Conservation (phyloP, 2,329 filamentous ascomycete genomes). For the Arthrinium puccinioides region DNA sequence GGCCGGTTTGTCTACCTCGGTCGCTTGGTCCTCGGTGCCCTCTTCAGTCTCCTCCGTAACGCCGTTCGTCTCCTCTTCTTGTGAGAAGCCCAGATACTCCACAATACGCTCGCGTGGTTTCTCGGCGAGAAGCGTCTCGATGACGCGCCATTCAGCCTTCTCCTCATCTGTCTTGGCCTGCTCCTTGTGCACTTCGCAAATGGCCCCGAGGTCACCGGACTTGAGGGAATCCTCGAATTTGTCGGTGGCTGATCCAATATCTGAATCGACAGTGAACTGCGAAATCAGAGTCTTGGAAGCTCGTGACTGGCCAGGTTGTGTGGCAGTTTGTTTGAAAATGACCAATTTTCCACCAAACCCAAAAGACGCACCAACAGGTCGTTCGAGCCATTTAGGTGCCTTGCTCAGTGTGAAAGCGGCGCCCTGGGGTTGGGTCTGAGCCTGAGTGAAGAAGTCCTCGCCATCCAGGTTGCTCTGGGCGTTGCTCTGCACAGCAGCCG, state of each 20-base stretch:
- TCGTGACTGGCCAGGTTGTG: constrained; percentile 54
- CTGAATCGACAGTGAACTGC: constrained; percentile 81
- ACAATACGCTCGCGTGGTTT: constrained; percentile 82
- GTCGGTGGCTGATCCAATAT: constrained; percentile 75
- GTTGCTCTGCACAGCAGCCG: constrained; percentile 59
- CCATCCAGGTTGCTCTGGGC: constrained; percentile 70
- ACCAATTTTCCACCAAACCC: constrained; percentile 93
- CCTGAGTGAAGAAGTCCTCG: constrained; percentile 94
- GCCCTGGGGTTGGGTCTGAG: constrained; percentile 83
- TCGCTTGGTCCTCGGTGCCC: constrained; percentile 24
- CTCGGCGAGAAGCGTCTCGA: constrained; percentile 77
- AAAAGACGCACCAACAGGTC: constrained; percentile 80
- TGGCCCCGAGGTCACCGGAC: constrained; percentile 65
- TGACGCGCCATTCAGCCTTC: constrained; percentile 92
- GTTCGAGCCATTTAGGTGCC: constrained; percentile 84
- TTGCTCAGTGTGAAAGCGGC: constrained; percentile 81
- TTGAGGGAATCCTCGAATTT: constrained; percentile 80
- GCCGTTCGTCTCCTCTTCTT: constrained; percentile 50
- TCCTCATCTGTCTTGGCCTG: constrained; percentile 79
- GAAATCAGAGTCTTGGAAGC: constrained; percentile 77
- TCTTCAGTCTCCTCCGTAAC: constrained; percentile 26
- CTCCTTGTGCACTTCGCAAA: constrained; percentile 74
- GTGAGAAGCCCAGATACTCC: constrained; percentile 81
- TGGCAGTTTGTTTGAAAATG: constrained; percentile 55
- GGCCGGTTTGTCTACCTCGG: constrained; percentile 33